These are phyloP conservation scores for Penicillium canariense DNA, from an alignment of 495 filamentous ascomycete species.

Conservation along the genomic window DNA sequence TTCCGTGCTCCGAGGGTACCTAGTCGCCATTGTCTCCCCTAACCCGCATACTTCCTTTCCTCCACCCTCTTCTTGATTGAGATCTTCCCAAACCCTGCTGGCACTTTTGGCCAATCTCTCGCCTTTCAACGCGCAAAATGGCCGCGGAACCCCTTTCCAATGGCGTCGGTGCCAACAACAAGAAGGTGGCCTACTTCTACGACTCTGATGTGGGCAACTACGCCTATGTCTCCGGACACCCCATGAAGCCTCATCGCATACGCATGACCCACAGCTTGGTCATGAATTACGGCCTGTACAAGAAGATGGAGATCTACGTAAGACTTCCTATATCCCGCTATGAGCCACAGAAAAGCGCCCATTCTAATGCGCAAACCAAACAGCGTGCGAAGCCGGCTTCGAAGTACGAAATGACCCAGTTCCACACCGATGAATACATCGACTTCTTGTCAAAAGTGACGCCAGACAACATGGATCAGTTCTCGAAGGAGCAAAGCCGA, in stretches of 20 bases:
- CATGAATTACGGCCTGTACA: conserved; percentile 98
- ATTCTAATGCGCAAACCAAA: conserved; percentile 26
- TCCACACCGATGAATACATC: conserved; percentile 99
- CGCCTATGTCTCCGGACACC: conserved; percentile 96
- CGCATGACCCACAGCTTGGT: conserved; percentile 94
- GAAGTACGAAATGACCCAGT: conserved; percentile 97
- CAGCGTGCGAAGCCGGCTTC: conserved; percentile 96
- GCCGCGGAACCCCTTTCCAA: conserved; percentile 49
- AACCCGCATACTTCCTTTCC: conserved; percentile 18
- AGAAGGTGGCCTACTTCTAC: conserved; percentile 94
- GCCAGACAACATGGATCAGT: conserved; percentile 97
- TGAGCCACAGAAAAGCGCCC: not conserved
- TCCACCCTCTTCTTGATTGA: conserved; percentile 10
- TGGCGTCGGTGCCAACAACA: conserved; percentile 52
- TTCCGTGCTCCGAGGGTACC: not conserved
- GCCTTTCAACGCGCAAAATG: conserved; percentile 27
- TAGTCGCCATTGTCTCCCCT: conserved; percentile 9
- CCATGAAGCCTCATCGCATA: conserved; percentile 99
- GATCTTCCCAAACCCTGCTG: not conserved
- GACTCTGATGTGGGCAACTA: conserved; percentile 97
- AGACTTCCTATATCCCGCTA: conserved; percentile 32
- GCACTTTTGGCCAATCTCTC: not conserved
- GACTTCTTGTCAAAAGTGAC: conserved; percentile 96
- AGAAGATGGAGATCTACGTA: conserved; percentile 99
- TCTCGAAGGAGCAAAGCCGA: conserved; percentile 86